Evolutionary conservation across 2,329 filamentous ascomycete species (phyloP).

Genomic region (Sphaceloma murrayae): DNA sequence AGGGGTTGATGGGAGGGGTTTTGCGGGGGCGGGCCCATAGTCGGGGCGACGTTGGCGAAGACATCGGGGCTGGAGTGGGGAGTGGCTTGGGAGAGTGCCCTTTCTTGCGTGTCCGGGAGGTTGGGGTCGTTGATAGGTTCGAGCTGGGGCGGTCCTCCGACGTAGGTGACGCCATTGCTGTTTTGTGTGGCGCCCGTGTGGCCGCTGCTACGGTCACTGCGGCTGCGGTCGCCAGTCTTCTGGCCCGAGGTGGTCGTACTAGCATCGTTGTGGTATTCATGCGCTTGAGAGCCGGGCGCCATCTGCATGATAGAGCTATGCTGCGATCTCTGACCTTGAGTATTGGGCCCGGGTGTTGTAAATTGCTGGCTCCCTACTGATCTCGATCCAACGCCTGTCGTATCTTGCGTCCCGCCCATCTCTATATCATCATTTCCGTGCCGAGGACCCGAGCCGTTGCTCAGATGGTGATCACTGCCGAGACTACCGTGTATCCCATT

Average conservation of each 20-base stretch:
- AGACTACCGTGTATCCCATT: constrained; percentile 45
- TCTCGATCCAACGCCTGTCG: constrained; percentile 26
- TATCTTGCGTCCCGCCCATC: constrained; percentile 36
- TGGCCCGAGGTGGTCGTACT: constrained; percentile 80
- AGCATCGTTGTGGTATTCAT: constrained; percentile 70
- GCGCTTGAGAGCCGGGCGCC: constrained; percentile 47
- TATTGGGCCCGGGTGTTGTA: constrained; percentile 35
- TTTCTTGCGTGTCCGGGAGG: constrained; percentile 54
- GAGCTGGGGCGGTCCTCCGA: constrained; percentile 43
- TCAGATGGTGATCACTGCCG: constrained; percentile 27
- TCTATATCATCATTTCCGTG: constrained; percentile 35
- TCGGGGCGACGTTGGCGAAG: constrained; percentile 24
- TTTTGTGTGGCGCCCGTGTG: constrained; percentile 58
- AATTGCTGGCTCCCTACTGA: constrained; percentile 28
- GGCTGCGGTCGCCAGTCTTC: constrained; percentile 56
- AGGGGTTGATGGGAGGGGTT: constrained; percentile 18
- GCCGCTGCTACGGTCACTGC: constrained; percentile 41
- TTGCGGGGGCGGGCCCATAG: constrained; percentile 28
- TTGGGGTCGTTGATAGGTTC: constrained; percentile 42
- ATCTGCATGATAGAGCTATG: constrained; percentile 52
- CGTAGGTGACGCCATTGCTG: constrained; percentile 51
- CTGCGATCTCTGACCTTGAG: constrained; percentile 50
- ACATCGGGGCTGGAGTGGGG: constrained; percentile 31
- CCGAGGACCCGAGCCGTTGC: constrained; percentile 35
- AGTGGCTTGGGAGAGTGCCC: constrained; percentile 29